Evolutionary conservation across 2,329 filamentous ascomycete species (phyloP).

Genomic region (Cladorrhinum sp.): DNA sequence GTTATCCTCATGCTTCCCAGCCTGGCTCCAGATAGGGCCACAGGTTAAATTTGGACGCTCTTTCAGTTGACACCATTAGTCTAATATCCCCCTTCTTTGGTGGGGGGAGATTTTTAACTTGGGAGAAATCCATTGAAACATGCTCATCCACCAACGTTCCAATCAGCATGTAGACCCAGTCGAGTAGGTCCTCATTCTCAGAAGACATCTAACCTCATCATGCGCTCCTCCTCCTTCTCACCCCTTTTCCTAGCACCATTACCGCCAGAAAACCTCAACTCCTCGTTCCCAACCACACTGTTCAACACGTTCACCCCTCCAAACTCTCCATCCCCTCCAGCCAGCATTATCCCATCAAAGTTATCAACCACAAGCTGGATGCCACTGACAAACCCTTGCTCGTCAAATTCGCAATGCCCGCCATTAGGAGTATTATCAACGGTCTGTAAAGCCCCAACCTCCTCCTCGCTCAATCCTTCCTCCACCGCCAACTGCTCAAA

Average conservation of each 20-base stretch:
- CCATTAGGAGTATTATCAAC: slow-evolving; percentile 55
- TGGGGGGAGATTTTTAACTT: too few relatives aligned
- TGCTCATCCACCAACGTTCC: too few relatives aligned
- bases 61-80: too few relatives aligned
- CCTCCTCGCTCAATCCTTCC: slow-evolving; percentile 41
- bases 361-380: slow-evolving; percentile 55
- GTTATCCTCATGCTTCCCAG: too few relatives aligned
- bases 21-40: too few relatives aligned
- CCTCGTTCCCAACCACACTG: slow-evolving; percentile 48
- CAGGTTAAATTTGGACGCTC: too few relatives aligned
- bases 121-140: too few relatives aligned
- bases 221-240: not conserved
- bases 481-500: slow-evolving; percentile 47
- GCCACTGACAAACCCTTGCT: slow-evolving; percentile 50
- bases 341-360: slow-evolving; percentile 49
- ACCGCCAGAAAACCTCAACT: slow-evolving; percentile 43
- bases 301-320: slow-evolving; percentile 49
- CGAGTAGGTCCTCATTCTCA: too few relatives aligned
- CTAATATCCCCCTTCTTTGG: too few relatives aligned
- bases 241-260: not conserved
- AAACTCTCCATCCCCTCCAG: slow-evolving; percentile 49
- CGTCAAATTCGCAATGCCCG: slow-evolving; percentile 59
- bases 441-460: slow-evolving; percentile 53
- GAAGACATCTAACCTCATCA: too few relatives aligned
- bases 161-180: too few relatives aligned